Conservation (phyloP, 179 eudicot species). For the Silene coronaria region DNA sequence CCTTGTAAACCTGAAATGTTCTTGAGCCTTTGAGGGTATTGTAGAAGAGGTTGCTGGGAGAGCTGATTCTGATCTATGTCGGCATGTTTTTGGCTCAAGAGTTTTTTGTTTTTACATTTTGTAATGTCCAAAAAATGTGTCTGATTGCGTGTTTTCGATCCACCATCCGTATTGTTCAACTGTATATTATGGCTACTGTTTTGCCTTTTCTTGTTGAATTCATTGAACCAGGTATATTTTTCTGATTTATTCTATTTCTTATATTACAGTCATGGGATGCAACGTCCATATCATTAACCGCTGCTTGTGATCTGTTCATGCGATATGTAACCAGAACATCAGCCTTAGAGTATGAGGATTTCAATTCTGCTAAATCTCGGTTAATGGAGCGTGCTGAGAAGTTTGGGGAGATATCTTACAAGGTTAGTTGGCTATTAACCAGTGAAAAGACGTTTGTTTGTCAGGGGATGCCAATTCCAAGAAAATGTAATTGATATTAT, state of each 20-base stretch:
- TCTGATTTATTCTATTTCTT: slow-evolving; percentile 11
- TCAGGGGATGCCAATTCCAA: neutral
- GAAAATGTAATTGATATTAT: slow-evolving; percentile 10
- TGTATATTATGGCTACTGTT: neutral
- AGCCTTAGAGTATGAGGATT: slow-evolving; percentile 89
- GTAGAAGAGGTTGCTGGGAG: too few relatives aligned
- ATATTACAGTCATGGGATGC: slow-evolving; percentile 80
- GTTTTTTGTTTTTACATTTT: neutral
- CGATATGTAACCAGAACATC: slow-evolving; percentile 95
- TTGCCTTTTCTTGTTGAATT: neutral
- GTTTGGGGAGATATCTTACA: slow-evolving; percentile 91
- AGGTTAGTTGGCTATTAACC: slow-evolving; percentile 40
- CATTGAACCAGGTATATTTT: neutral
- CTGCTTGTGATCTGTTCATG: slow-evolving; percentile 94
- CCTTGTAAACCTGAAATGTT: neutral
- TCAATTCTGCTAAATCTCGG: slow-evolving; percentile 84
- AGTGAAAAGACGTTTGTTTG: neutral
- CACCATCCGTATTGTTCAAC: neutral
- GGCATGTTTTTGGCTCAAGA: neutral
- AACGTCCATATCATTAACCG: slow-evolving; percentile 93
- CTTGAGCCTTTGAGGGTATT: neutral
- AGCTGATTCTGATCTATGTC: too few relatives aligned
- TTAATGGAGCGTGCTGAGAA: slow-evolving; percentile 96
- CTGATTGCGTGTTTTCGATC: neutral
- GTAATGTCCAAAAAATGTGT: neutral